Evolutionary conservation across 2,329 filamentous ascomycete species (phyloP), one percentile per base, ranked within the genome.

Genomic region (Penicillium sclerotigenum): DNA sequence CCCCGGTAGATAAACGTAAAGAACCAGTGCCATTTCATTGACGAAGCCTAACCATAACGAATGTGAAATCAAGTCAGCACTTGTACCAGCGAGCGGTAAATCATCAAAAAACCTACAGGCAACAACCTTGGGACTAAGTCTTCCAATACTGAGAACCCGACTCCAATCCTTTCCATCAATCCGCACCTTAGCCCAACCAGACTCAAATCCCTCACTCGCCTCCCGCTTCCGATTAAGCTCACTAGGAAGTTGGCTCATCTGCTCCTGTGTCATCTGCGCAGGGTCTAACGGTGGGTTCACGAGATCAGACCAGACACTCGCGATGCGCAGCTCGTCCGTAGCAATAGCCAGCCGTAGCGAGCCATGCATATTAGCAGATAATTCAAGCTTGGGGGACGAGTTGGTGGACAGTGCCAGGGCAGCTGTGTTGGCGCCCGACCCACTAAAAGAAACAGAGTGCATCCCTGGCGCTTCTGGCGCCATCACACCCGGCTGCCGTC

Each of bases 101-200:
- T 31, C 16, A 22, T 11, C 36, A 22, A 42, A 13, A 24, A 51
- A 68, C 83, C 76, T 61, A 87, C 92, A 97, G 54, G 92, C 94
- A 78, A 97, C 94, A 49, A 97, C 93, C 63, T 91, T 83, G 0
- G 91, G 93, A 65, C 94, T 93, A 29, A 97, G 77, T 48, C 92
- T 81, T 1, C 93, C 93, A 13, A 97, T 92, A 72, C 91, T 95
- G 63, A 99, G 80, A n/a, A 97, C 93, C 63, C 85, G 86, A 31
- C 91, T 91, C 93, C 94, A 97, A 71, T 99, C 94, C 71, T 86
- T 88, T 33, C 91, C 94, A 75, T 97, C 94, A 24, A 97, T 91
- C 51, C 90, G 82, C 34, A 97, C 93, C 24, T 85, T 91, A 1
- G 91, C 90, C 91, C 93, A 97, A 43, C 85, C 86, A 59, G 91